Evolutionary conservation across 148 eudicot species (phyloP).

Genomic region (Tetragonia tetragonoides): DNA sequence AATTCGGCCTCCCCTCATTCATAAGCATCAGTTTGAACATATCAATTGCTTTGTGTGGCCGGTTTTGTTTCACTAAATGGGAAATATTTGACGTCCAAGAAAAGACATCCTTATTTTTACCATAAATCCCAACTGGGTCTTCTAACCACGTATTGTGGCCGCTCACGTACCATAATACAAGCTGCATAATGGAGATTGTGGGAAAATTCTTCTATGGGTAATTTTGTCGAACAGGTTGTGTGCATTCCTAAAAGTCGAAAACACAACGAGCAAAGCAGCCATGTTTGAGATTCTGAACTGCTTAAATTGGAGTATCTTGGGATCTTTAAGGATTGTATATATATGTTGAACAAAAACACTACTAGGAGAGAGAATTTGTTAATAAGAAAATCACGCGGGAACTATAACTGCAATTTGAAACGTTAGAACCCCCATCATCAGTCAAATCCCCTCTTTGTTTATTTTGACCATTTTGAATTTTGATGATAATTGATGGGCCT

Average conservation of each 20-base stretch:
- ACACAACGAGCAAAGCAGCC: neutral
- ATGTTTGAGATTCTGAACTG: neutral
- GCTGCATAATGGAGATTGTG: neutral
- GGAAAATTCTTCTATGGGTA: conserved; percentile 3
- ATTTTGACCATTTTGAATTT: neutral
- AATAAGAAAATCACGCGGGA: conserved; percentile 5
- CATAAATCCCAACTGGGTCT: conserved; percentile 22
- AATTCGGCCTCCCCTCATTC: conserved; percentile 38
- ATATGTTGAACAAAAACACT: neutral
- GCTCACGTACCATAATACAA: neutral
- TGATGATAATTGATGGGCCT: neutral
- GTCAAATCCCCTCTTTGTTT: neutral
- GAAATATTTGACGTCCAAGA: conserved; percentile 54
- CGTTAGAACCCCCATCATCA: neutral
- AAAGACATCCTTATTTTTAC: conserved; percentile 24
- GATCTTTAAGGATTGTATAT: neutral
- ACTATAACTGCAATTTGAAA: neutral
- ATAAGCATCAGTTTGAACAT: conserved; percentile 47
- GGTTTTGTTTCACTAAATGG: conserved; percentile 38
- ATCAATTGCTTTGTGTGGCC: conserved; percentile 43
- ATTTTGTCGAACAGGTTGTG: conserved; percentile 38
- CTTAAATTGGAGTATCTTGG: neutral
- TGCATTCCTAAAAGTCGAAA: neutral
- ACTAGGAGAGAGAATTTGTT: neutral
- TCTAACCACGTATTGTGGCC: neutral